Conservation (phyloP, 169 alveolate genomes). For the Plasmodium blacklocki region DNA sequence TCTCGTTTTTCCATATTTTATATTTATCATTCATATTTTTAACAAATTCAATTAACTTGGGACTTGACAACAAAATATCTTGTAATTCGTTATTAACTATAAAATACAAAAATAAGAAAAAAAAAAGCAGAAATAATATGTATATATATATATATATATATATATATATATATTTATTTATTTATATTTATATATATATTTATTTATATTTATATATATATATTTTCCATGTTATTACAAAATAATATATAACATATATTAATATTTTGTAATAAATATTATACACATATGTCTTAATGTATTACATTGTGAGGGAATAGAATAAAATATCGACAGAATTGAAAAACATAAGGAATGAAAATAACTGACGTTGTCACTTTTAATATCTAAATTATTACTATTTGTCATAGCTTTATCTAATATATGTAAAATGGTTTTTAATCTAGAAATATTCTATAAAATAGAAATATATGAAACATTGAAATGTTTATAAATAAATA, state of each 20-base stretch:
- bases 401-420: slow-evolving; percentile 19
- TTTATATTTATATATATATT: not conserved
- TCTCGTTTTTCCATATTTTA: slow-evolving; percentile 67
- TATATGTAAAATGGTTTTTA: slow-evolving; percentile 47
- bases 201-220: too few species aligned
- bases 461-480: not conserved
- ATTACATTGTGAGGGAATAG: slow-evolving; percentile 75
- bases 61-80: slow-evolving; percentile 41
- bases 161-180: too few species aligned
- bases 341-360: slow-evolving; percentile 69
- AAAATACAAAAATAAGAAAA: not conserved
- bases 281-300: not conserved
- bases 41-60: slow-evolving; percentile 54
- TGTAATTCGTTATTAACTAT: slow-evolving; percentile 58
- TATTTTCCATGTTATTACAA: not conserved
- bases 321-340: slow-evolving; percentile 59
- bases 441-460: slow-evolving; percentile 59
- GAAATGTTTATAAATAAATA: slow-evolving; percentile 10
- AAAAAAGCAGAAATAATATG: too few species aligned
- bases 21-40: slow-evolving; percentile 26
- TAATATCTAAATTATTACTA: not conserved
- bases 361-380: slow-evolving; percentile 9
- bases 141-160: too few species aligned
- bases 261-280: not conserved
- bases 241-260: not conserved